Conservation (phyloP, 2,329 filamentous ascomycete genomes). For the Zymoseptoria brevis region DNA sequence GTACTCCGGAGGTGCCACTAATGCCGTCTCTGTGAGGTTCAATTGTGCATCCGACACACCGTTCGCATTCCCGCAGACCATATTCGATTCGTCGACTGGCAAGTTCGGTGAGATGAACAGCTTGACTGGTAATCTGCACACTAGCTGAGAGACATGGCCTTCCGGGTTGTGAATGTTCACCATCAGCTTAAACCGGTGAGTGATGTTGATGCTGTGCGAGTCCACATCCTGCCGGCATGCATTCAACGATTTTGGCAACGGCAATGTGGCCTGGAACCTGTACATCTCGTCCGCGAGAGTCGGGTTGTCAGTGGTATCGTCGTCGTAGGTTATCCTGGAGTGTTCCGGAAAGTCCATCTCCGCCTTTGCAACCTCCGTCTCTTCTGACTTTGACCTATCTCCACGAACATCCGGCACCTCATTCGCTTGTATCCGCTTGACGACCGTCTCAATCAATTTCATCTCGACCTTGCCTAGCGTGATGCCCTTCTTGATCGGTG, state of each 20-base stretch:
- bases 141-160: conserved; percentile 85
- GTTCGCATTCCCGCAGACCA: conserved; percentile 50
- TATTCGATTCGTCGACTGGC: conserved; percentile 78
- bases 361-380: conserved; percentile 31
- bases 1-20: conserved; percentile 82
- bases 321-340: conserved; percentile 28
- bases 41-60: conserved; percentile 35
- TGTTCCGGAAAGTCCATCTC: conserved; percentile 33
- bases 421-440: conserved; percentile 29
- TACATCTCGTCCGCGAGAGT: conserved; percentile 48
- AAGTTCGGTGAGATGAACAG: conserved; percentile 95
- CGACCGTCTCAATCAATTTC: conserved; percentile 70
- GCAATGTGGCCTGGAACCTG: conserved; percentile 50
- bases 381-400: conserved; percentile 29
- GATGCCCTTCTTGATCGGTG: conserved; percentile 81
- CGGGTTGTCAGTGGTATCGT: conserved; percentile 34
- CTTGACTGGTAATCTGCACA: conserved; percentile 81
- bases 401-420: conserved; percentile 28
- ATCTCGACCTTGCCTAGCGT: conserved; percentile 75
- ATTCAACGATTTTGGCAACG: conserved; percentile 72
- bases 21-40: conserved; percentile 47
- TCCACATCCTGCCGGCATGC: conserved; percentile 86
- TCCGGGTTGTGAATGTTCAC: conserved; percentile 91
- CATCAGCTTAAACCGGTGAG: conserved; percentile 86
- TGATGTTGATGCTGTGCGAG: conserved; percentile 78